Evolutionary conservation across 192 early-diverging fungal genomes (phyloP), one percentile per base, ranked within the genome.

Genomic region (Allomyces macrogynus): DNA sequence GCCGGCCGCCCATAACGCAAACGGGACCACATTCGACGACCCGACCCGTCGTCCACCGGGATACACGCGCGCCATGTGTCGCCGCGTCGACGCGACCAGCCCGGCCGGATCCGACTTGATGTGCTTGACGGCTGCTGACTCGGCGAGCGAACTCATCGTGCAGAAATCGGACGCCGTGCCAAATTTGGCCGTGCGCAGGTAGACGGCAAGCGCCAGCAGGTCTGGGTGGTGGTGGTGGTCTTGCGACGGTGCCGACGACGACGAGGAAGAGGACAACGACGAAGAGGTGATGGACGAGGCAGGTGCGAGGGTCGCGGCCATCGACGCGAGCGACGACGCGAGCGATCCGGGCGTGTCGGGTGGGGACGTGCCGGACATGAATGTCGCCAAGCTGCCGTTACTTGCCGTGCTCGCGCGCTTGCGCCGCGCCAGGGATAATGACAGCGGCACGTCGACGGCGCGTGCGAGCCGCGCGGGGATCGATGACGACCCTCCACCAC

Each of bases 1-100:
- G 5, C 93, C 93, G 18, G 69, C 73, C 18, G 73, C 75, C 93
- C 93, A 95, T 67, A 88, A 85, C 10, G 78, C 72, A 24, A 87
- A 76, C 1, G 93, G 92, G 66, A 92, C 87, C 67, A 80, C 89
- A 74, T 95, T 95, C 60, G 85, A 80, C 18, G 86, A 89, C 44
- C 71, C 85, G 64, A 95, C 74, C 20, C 90, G 83, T 64, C 85
- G 78, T 8, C 81, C 81, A 10, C 79, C 76, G 25, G 92, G 92
- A 66, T 93, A 95, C 12, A 89, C 75, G 16, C 92, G 81, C 1
- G 85, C 80, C 63, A 92, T 40, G 32, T 40, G 72, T 68, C 80
- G 79, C 62, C 71, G 64, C 24, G 73, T 69, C 64, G 80, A 86
- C 71, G 81, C 76, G 49, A 77, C 72, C 18, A 76, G 77, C 63